Evolutionary conservation across 1,284 basidiomycete species (phyloP).

Genomic region (Tylopilus orsonianus): DNA sequence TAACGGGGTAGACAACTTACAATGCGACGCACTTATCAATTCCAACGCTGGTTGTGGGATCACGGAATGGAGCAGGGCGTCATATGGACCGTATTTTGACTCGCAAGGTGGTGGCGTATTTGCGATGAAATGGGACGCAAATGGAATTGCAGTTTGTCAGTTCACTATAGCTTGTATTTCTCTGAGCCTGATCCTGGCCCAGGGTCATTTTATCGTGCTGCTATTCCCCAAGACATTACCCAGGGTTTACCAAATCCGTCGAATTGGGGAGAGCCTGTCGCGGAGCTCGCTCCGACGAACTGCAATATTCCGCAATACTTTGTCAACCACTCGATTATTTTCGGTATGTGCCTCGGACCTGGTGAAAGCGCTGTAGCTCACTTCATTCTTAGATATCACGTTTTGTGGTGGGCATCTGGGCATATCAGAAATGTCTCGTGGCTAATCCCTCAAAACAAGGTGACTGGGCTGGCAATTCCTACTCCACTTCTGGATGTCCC

Average conservation of each 20-base stretch:
- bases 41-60: constrained; percentile 57
- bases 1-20: constrained; percentile 38
- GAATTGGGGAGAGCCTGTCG: constrained; percentile 54
- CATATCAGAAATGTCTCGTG: not conserved
- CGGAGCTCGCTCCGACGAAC: constrained; percentile 41
- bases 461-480: constrained; percentile 81
- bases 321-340: constrained; percentile 61
- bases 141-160: constrained; percentile 58
- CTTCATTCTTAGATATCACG: constrained; percentile 62
- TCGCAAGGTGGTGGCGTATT: constrained; percentile 60
- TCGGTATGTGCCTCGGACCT: constrained; percentile 39
- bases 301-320: constrained; percentile 56
- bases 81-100: constrained; percentile 61
- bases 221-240: constrained; percentile 54
- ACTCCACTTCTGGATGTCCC: constrained; percentile 68
- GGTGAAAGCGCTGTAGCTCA: constrained; percentile 14
- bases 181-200: constrained; percentile 11
- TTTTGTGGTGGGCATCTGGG: constrained; percentile 58
- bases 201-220: constrained; percentile 63
- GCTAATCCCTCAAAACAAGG: constrained; percentile 41
- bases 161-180: constrained; percentile 7
- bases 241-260: constrained; percentile 44
- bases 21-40: constrained; percentile 45
- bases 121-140: constrained; percentile 60
- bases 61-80: constrained; percentile 54